A percentile compares a stretch with the other conserved stretches of the same genome.
phyloP scores from a whole-genome alignment of 768 basidiomycete species.

The Dacryopinax primogenitus region DNA sequence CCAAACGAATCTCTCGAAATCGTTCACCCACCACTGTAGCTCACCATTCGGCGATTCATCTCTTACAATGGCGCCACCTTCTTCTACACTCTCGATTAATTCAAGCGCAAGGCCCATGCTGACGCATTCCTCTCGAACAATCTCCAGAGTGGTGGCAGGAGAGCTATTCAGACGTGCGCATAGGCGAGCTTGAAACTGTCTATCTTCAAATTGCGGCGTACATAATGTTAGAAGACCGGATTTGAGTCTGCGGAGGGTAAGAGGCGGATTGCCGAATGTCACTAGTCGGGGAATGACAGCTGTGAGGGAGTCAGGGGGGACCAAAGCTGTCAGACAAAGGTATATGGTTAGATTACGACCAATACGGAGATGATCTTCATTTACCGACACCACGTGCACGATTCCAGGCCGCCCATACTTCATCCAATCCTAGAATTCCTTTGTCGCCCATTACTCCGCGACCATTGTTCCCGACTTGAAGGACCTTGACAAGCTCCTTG shows the following conservation, averaged over 20 bases:
- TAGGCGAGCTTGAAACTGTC: constrained; percentile 57
- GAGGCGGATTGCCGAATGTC: constrained; percentile 49
- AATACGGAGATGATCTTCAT: constrained; percentile 20
- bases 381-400: constrained; percentile 80
- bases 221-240: constrained; percentile 69
- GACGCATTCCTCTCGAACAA: constrained; percentile 59
- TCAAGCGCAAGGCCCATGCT: constrained; percentile 62
- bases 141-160: constrained; percentile 45
- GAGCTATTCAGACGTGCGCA: constrained; percentile 33
- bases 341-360: not conserved
- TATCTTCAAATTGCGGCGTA: constrained; percentile 59
- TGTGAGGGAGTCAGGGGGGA: constrained; percentile 80
- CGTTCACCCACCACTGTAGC: constrained; percentile 59
- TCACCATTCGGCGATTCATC: constrained; percentile 62
- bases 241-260: constrained; percentile 51
- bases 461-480: constrained; percentile 35
- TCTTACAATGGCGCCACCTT: constrained; percentile 54
- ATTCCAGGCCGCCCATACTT: constrained; percentile 94
- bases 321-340: constrained; percentile 45
- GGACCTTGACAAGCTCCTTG: constrained; percentile 60
- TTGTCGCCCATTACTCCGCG: constrained; percentile 63
- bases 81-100: constrained; percentile 65
- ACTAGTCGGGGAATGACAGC: constrained; percentile 58
- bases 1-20: constrained; percentile 57
- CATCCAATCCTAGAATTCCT: constrained; percentile 76